A percentile compares a stretch with the other conserved stretches of the same genome.
Evolutionary conservation across 169 alveolate genomes (phyloP).

Genomic region (Cryptosporidium sp.): DNA sequence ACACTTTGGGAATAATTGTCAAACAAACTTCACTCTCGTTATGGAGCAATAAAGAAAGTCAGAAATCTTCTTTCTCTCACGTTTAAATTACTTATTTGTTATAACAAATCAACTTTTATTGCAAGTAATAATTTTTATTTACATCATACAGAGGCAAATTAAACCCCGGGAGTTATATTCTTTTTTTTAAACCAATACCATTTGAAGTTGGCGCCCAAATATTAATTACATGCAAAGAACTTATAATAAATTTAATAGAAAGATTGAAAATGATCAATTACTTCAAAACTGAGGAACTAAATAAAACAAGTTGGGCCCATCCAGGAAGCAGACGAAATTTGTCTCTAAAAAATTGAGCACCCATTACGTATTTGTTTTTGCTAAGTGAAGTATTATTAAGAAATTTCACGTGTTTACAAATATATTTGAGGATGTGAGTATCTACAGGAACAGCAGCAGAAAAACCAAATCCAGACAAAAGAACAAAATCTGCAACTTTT

Average conservation of each 20-base stretch:
- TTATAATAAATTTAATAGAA: not conserved
- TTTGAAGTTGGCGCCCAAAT: slow-evolving; percentile 7
- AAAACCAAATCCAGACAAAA: slow-evolving; percentile 71
- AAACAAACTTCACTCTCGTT: not conserved
- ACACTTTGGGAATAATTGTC: not conserved
- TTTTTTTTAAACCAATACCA: not conserved
- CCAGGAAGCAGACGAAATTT: slow-evolving; percentile 57
- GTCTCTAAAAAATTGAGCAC: slow-evolving; percentile 31
- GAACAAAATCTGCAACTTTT: slow-evolving; percentile 69
- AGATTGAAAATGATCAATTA: not conserved
- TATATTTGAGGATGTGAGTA: slow-evolving; percentile 63
- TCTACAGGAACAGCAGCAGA: slow-evolving; percentile 64
- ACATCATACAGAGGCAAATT: not conserved
- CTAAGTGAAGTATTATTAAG: slow-evolving; percentile 15
- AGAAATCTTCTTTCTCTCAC: not conserved
- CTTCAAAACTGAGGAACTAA: slow-evolving; percentile 63
- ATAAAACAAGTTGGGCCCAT: slow-evolving; percentile 72
- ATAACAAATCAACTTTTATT: too few relatives aligned
- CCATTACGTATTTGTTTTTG: slow-evolving; percentile 24
- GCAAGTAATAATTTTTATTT: too few relatives aligned
- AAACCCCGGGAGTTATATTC: not conserved
- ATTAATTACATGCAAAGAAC: slow-evolving; percentile 1
- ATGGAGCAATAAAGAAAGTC: too few relatives aligned
- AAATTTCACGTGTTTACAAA: slow-evolving; percentile 6
- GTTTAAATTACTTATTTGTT: not conserved